Percentiles rank a stretch among this genome's conserved stretches.
Evolutionary conservation across 192 early-diverging fungal species (phyloP).

Genomic region (Spizellomyces sp.): DNA sequence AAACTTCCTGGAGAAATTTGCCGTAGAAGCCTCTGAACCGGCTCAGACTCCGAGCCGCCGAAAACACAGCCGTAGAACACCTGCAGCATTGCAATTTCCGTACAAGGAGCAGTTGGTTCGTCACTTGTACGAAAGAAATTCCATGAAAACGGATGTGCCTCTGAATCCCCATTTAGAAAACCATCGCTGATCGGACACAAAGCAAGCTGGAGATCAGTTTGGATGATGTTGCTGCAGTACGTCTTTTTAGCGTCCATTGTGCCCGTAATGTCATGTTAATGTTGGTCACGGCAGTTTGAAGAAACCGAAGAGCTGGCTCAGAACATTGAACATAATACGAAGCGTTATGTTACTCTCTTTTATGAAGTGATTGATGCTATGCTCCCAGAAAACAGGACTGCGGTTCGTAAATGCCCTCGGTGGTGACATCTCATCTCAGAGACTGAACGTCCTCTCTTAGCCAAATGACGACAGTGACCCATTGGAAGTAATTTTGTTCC

Average conservation of each 20-base stretch:
- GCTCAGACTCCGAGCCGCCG: conserved; percentile 16
- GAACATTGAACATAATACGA: conserved; percentile 84
- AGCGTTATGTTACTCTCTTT: conserved; percentile 81
- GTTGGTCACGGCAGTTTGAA: conserved; percentile 30
- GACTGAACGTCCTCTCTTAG: neutral
- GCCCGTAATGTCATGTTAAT: neutral
- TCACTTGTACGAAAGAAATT: neutral
- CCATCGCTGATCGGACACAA: conserved; percentile 34
- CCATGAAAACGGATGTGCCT: neutral
- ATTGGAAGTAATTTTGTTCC: conserved; percentile 86
- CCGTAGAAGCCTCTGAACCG: conserved; percentile 14
- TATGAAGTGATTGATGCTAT: conserved; percentile 71
- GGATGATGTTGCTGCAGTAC: conserved; percentile 46
- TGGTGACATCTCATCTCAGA: neutral
- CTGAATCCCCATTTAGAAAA: conserved; percentile 18
- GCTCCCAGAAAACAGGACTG: conserved; percentile 42
- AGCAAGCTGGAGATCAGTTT: conserved; percentile 44
- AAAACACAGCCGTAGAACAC: neutral
- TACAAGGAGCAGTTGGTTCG: conserved; percentile 41
- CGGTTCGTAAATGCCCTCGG: conserved; percentile 21
- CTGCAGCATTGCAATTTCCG: conserved; percentile 14
- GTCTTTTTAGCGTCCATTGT: neutral
- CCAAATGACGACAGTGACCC: conserved; percentile 71
- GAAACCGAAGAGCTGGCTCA: conserved; percentile 38
- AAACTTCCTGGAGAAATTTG: conserved; percentile 43